Base-by-base conservation (phyloP, 441 rosid genomes). In the Adansonia madagascariensis region DNA sequence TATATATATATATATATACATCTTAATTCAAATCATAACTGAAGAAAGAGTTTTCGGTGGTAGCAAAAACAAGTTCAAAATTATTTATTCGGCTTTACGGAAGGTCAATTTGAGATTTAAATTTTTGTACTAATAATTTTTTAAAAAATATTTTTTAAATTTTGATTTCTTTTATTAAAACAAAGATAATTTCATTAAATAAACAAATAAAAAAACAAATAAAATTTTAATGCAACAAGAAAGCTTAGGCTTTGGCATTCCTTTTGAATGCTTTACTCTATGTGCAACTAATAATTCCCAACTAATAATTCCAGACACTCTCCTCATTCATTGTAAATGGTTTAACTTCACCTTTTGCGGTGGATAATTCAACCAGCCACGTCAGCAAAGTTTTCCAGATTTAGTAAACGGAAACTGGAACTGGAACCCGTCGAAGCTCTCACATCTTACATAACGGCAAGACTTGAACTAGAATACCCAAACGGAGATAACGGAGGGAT, bases 401-500 rank as follows among this genome's bases (percentile, higher is more conserved):
- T 59, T 52, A 3, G 39, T 39, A 53, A 73, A 60, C 60, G 18
- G 11, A 15, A 24, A 24, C 24, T 1, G 24, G 24, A 2, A 31
- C 61, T 11, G 46, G 14, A 49, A n/a, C 65, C 35, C 20, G 35
- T 52, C 17, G 41, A 44, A 31, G 31, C 22, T 11, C 50, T 46
- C 2, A 46, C 50, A 2, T 8, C 7, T 78, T 74, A 88, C 64
- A 78, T 84, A 44, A 77, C 85, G 82, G 75, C 82, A 3, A 88
- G 77, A 50, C 72, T 77, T 0, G 61, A 56, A 18, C 8, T 59
- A 22, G 86, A 78, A 66, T 69, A 77, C 52, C 86, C 87, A 12
- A 88, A 75, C 0, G 93, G 93, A 18, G 95, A 91, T 75, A 92
- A 81, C 79, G 89, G 92, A 7, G 97, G 95, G 39, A 91, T 82